Evolutionary conservation across 208 protist genomes (phyloP).

Genomic region (Leishmania mexicana): DNA sequence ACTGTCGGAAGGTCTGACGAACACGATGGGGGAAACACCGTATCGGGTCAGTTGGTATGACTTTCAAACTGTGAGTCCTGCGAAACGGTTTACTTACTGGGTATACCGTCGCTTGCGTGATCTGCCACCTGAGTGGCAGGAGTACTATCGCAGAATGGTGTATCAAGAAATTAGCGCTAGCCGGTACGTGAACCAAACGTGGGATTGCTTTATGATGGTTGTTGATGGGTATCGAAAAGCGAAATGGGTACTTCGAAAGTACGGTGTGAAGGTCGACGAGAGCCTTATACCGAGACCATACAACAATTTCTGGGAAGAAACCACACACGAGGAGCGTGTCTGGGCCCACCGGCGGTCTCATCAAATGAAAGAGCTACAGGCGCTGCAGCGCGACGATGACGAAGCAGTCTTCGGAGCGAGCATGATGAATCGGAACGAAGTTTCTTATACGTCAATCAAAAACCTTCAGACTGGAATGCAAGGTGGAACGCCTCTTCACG

Average conservation of each 20-base stretch:
- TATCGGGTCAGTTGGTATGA: slow-evolving; percentile 85
- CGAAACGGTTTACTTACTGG: slow-evolving; percentile 88
- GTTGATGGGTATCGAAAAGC: slow-evolving; percentile 87
- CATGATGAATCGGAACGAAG: slow-evolving; percentile 70
- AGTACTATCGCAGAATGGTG: slow-evolving; percentile 88
- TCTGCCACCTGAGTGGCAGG: slow-evolving; percentile 79
- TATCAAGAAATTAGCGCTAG: slow-evolving; percentile 80
- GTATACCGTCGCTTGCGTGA: slow-evolving; percentile 77
- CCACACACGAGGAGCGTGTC: slow-evolving; percentile 87
- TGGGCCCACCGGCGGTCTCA: slow-evolving; percentile 88
- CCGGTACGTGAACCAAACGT: slow-evolving; percentile 86
- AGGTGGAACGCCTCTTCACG: slow-evolving; percentile 82
- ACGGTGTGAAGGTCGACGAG: slow-evolving; percentile 71
- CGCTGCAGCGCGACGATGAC: slow-evolving; percentile 82
- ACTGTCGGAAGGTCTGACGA: slow-evolving; percentile 57
- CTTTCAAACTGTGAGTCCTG: slow-evolving; percentile 61
- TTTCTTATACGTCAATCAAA: slow-evolving; percentile 64
- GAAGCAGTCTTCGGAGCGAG: slow-evolving; percentile 78
- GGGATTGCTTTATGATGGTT: slow-evolving; percentile 93
- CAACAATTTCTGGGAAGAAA: slow-evolving; percentile 93
- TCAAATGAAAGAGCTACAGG: slow-evolving; percentile 89
- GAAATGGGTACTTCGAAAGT: slow-evolving; percentile 90
- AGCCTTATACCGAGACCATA: slow-evolving; percentile 83
- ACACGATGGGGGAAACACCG: slow-evolving; percentile 54
- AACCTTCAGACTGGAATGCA: slow-evolving; percentile 84